A percentile compares a stretch with the other conserved stretches of the same genome.
Conservation (phyloP, 2,329 filamentous ascomycete genomes). For the Helminthosporium solani region DNA sequence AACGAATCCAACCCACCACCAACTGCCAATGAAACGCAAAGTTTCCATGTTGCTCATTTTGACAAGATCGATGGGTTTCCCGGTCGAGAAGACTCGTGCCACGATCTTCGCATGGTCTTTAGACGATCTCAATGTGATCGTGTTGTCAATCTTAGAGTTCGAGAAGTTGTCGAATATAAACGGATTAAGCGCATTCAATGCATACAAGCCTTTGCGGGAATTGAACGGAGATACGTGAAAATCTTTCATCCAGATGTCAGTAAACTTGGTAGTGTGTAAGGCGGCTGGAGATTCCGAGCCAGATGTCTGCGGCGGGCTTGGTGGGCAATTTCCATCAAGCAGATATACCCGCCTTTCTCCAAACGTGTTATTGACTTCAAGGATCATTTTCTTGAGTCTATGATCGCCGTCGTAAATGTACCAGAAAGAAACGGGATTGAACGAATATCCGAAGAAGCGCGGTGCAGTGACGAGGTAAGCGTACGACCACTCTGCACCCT, state of each 20-base stretch:
- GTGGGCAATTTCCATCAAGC: slow-evolving; percentile 44
- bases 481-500: slow-evolving; percentile 61
- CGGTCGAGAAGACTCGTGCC: slow-evolving; percentile 59
- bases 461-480: slow-evolving; percentile 72
- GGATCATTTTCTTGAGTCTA: slow-evolving; percentile 62
- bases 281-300: slow-evolving; percentile 7
- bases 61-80: slow-evolving; percentile 52
- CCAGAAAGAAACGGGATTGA: slow-evolving; percentile 79
- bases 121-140: slow-evolving; percentile 62
- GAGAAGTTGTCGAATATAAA: slow-evolving; percentile 34
- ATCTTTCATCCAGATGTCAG: slow-evolving; percentile 64
- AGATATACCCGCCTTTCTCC: slow-evolving; percentile 69
- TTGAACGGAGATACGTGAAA: slow-evolving; percentile 80
- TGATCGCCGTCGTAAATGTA: slow-evolving; percentile 66
- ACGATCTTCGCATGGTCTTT: slow-evolving; percentile 62
- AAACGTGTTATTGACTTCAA: slow-evolving; percentile 78
- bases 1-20: slow-evolving; percentile 68
- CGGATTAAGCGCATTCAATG: slow-evolving; percentile 49
- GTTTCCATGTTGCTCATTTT: slow-evolving; percentile 49
- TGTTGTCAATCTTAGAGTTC: slow-evolving; percentile 54
- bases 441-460: slow-evolving; percentile 67
- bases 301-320: slow-evolving; percentile 29
- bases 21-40: slow-evolving; percentile 52
- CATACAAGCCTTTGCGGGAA: slow-evolving; percentile 51
- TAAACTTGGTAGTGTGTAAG: slow-evolving; percentile 41